Base-by-base conservation (phyloP, 257 asterid species). In the Hygrophila difformis region DNA sequence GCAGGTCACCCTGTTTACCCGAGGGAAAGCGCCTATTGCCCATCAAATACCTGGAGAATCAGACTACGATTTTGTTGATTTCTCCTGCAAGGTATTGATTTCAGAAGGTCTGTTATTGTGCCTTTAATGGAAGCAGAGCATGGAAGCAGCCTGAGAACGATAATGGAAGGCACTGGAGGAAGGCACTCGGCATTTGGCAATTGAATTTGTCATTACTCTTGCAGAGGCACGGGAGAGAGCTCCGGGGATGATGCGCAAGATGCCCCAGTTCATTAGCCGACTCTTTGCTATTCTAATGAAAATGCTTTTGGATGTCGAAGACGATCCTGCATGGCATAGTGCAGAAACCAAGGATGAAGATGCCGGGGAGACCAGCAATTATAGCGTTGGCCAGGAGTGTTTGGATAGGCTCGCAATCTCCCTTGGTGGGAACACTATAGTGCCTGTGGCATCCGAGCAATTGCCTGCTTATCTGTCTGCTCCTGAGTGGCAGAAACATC, bases 161-260 rank as follows among this genome's bases (percentile, higher is more conserved):
- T n/a, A n/a, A n/a, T n/a, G n/a, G n/a, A n/a, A n/a, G n/a, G n/a
- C n/a, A n/a, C n/a, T 79, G 51, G 91, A 79, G 47, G 91, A 79
- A 39, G 85, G 85, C 17, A 79, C 91, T 0, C 51, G 79, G 31
- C 91, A 79, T 57, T 54, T 79, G 70, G 91, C 85, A 1, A 67
- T 79, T 41, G 91, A 76, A 39, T 79, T 79, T 39, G 91, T 79
- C 12, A 70, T 79, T 46, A 79, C 91, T 1, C 24, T 79, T 51
- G 79, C 91, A 0, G 91, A 79, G 57, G 82, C 85, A 0, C n/a
- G 91, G 53, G 91, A 79, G 49, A 61, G 85, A 58, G 82, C 91
- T 1, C 91, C 91, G 0, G 91, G 91, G 47, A 76, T 79, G 91
- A 70, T 79, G 91, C 75, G 91, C 70, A 79, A 79, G 69, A 43